Base-by-base conservation (phyloP, 257 asterid species). In the Orobanche coerulescens region DNA sequence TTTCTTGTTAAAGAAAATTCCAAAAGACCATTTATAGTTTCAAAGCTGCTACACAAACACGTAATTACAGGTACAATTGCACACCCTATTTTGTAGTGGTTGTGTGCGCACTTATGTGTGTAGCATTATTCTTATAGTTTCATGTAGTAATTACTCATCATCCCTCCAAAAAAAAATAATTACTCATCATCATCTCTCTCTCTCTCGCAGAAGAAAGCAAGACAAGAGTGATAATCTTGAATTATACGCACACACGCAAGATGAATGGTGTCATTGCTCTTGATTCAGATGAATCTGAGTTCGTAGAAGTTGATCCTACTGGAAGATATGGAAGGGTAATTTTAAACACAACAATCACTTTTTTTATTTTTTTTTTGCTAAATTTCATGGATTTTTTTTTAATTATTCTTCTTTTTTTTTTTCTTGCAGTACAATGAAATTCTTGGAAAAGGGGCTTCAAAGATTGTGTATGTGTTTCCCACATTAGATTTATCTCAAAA, bases 371-470 rank as follows among this genome's bases (percentile, higher is more conserved):
- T 6, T 50, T 4, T 10, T n/a, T 14, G 51, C 51, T 51, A 5
- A 6, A 11, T 51, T 51, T 51, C 16, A 47, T n/a, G 15, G 43
- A 39, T 71, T 63, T 71, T 12, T 6, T 36, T 42, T 58, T 51
- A 36, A 1, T 44, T 39, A 50, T 10, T 23, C 39, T 42, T 15
- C 25, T 61, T 37, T 22, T 50, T 60, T 76, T 58, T 72, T 39
- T 57, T 12, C 13, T 18, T 78, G 71, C 95, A 91, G 98, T 88
- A 91, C 65, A 78, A 79, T 83, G 98, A 91, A 71, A 85, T 91
- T 88, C 98, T 91, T 36, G 96, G 98, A 54, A 91, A 84, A 79
- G 96, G 98, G 72, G 77, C 95, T 71, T 91, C 98, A 49, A 88
- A 91, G 76, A 91, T 81, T 48, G 98, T 91, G 98, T 91, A 85